phyloP scores from a whole-genome alignment of 768 basidiomycete species.

The Hygrocybe coccinea region DNA sequence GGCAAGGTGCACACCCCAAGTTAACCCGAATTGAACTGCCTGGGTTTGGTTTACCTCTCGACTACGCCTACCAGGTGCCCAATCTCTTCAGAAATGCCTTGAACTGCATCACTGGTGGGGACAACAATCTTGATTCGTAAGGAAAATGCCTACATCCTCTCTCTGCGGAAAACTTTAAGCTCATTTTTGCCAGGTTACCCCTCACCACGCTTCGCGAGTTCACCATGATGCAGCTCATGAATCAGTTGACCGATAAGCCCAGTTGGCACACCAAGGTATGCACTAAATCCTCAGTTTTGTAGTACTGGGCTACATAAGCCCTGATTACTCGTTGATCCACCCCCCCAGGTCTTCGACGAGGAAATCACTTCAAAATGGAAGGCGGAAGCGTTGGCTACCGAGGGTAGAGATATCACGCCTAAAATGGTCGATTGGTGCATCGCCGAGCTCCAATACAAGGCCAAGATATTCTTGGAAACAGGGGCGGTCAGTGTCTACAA shows the following conservation, averaged over 20 bases:
- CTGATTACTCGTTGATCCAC: too few species aligned
- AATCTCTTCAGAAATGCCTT: background rate
- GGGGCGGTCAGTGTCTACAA: slow-evolving; percentile 19
- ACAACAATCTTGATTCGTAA: background rate
- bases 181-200: slow-evolving; percentile 11
- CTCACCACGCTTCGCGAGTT: slow-evolving; percentile 29
- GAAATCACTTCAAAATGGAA: slow-evolving; percentile 25
- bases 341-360: slow-evolving; percentile 19
- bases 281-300: too few species aligned
- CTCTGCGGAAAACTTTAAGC: background rate
- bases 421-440: slow-evolving; percentile 26
- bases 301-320: too few species aligned
- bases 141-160: background rate
- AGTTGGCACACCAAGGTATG: slow-evolving; percentile 32
- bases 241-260: slow-evolving; percentile 31
- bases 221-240: slow-evolving; percentile 34
- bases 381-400: slow-evolving; percentile 13
- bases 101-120: background rate
- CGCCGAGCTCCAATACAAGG: slow-evolving; percentile 24
- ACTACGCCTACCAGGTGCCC: slow-evolving; percentile 7
- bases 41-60: slow-evolving; percentile 28
- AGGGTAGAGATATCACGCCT: slow-evolving; percentile 17
- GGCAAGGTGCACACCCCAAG: too few species aligned
- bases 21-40: too few species aligned
- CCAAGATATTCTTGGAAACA: slow-evolving; percentile 9